These are phyloP conservation scores for Kregervanrija fluxuum DNA, from an alignment of 805 yeast genomes.

Conservation along the genomic window DNA sequence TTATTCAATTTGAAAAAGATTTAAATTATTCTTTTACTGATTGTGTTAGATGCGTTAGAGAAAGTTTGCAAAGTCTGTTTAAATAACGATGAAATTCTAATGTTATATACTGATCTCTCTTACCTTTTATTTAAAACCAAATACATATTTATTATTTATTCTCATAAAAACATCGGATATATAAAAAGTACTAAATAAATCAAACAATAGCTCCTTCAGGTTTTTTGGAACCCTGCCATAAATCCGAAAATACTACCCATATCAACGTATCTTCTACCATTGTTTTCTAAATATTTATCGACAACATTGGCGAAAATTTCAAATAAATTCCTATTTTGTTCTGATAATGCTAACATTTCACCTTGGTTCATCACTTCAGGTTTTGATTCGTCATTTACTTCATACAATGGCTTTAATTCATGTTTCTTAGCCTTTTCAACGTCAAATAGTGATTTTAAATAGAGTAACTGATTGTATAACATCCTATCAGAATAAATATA, in stretches of 20 bases:
- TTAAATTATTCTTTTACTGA: constrained; percentile 8
- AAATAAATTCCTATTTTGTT: constrained; percentile 66
- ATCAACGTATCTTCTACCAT: constrained; percentile 86
- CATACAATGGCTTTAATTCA: constrained; percentile 47
- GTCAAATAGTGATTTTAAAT: constrained; percentile 73
- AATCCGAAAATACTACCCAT: constrained; percentile 65
- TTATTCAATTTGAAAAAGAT: not conserved
- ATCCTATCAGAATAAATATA: constrained; percentile 71
- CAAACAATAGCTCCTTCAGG: not conserved
- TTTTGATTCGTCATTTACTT: constrained; percentile 16
- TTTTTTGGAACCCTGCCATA: constrained; percentile 9
- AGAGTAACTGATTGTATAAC: constrained; percentile 79
- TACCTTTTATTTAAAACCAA: not conserved
- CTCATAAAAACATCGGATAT: not conserved
- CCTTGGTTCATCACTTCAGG: constrained; percentile 32
- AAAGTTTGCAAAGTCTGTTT: not conserved
- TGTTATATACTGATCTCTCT: no score
- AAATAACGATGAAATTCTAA: no score
- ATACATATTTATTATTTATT: not conserved
- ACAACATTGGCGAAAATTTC: constrained; percentile 49
- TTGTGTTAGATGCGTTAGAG: constrained; percentile 7
- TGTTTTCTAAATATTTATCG: constrained; percentile 64
- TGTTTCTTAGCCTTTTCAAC: constrained; percentile 64
- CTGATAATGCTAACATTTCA: constrained; percentile 66
- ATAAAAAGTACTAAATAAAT: constrained; percentile 3